Evolutionary conservation across 2,329 filamentous ascomycete genomes (phyloP).

Genomic region (Pseudodiploospora longispora): DNA sequence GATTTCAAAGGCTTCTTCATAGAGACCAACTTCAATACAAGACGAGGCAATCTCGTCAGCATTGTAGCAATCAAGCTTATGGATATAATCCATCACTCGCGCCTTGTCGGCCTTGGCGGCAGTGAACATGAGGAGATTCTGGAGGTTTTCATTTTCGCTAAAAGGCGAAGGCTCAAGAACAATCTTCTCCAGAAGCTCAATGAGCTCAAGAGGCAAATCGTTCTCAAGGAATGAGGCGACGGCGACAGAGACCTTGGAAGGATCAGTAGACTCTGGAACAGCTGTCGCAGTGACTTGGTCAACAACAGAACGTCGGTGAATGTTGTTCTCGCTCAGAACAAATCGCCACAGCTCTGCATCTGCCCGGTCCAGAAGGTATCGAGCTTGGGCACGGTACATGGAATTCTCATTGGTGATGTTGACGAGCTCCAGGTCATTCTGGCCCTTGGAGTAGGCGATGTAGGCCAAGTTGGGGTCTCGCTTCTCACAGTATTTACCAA

Average conservation of each 20-base stretch:
- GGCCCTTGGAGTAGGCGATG: constrained; percentile 91
- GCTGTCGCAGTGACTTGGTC: constrained; percentile 96
- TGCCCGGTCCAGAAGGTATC: constrained; percentile 85
- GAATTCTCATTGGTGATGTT: constrained; percentile 98
- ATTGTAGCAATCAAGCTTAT: constrained; percentile 80
- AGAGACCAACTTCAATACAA: constrained; percentile 89
- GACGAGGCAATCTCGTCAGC: constrained; percentile 87
- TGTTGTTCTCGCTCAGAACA: constrained; percentile 90
- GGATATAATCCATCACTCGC: constrained; percentile 92
- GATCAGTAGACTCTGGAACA: constrained; percentile 85
- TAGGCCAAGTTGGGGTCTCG: constrained; percentile 91
- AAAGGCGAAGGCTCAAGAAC: constrained; percentile 98
- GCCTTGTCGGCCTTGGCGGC: constrained; percentile 94
- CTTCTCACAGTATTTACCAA: constrained; percentile 99
- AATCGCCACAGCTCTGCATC: constrained; percentile 91
- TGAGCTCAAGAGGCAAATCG: constrained; percentile 87
- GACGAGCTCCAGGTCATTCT: constrained; percentile 95
- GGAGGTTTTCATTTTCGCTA: constrained; percentile 92
- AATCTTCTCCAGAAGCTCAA: constrained; percentile 97
- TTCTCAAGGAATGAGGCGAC: constrained; percentile 88
- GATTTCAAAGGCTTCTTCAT: constrained; percentile 96
- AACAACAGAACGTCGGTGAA: constrained; percentile 85
- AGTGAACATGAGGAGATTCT: constrained; percentile 93
- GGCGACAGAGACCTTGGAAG: constrained; percentile 88
- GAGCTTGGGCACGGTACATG: constrained; percentile 98